A percentile compares a stretch with the other conserved stretches of the same genome.
Conservation (phyloP, 2,329 filamentous ascomycete species). For the Aspergillus tubingensis region DNA sequence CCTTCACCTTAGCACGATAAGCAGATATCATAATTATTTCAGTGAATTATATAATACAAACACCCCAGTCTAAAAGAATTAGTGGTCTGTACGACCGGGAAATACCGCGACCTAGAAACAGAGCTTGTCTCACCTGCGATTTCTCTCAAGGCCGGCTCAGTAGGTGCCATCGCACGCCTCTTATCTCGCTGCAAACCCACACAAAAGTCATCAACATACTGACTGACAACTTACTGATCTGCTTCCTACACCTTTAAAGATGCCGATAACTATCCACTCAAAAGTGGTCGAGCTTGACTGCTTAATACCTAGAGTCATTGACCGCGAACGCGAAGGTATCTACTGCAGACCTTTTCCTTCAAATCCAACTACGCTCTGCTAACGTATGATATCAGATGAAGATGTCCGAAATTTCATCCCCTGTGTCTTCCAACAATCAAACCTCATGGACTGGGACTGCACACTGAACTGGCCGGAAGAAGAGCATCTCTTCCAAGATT, state of each 20-base stretch:
- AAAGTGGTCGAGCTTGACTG: background rate
- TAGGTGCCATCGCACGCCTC: too few relatives aligned
- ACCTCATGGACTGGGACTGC: background rate
- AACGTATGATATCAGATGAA: background rate
- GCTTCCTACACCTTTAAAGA: background rate
- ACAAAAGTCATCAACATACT: too few relatives aligned
- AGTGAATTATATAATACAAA: too few relatives aligned
- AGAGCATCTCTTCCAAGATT: background rate
- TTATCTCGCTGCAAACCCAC: too few relatives aligned
- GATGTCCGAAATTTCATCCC: background rate
- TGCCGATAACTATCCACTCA: background rate
- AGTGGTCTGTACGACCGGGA: too few relatives aligned
- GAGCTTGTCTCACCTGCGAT: too few relatives aligned
- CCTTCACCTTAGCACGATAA: too few relatives aligned
- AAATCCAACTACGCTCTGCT: background rate
- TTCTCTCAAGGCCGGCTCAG: too few relatives aligned
- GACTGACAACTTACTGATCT: too few relatives aligned
- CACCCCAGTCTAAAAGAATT: too few relatives aligned
- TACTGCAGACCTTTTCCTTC: background rate
- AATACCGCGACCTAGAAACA: too few relatives aligned
- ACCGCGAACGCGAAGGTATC: background rate
- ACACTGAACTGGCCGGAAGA: background rate
- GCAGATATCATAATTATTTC: too few relatives aligned
- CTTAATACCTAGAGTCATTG: background rate
- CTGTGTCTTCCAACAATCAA: background rate